Evolutionary conservation across 140 eudicot species (phyloP).

Genomic region (Anethum foeniculum): DNA sequence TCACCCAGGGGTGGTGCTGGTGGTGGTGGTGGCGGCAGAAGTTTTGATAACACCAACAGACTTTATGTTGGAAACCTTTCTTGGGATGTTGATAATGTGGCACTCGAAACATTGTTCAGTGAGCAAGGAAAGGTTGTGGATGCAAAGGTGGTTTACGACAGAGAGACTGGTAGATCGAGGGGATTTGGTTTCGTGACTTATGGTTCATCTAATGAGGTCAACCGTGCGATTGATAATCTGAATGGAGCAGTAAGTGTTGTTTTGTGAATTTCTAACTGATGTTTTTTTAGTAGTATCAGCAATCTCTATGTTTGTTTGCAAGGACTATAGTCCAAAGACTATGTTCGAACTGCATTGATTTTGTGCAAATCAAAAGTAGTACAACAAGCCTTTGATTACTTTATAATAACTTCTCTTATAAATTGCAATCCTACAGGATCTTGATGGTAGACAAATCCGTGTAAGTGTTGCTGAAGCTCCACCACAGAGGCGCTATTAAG

Average conservation of each 20-base stretch:
- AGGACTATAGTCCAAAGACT: background rate
- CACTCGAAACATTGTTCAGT: constrained; percentile 62
- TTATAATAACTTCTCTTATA: background rate
- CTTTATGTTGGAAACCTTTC: constrained; percentile 78
- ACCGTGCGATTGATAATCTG: constrained; percentile 53
- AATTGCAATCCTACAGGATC: constrained; percentile 36
- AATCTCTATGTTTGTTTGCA: background rate
- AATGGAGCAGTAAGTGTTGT: constrained; percentile 59
- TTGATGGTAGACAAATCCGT: constrained; percentile 53
- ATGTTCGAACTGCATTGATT: background rate
- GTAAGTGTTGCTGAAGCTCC: constrained; percentile 51
- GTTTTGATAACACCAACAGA: constrained; percentile 28
- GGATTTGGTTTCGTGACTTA: constrained; percentile 88
- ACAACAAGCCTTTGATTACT: background rate
- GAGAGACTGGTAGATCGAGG: constrained; percentile 72
- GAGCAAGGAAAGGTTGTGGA: constrained; percentile 69
- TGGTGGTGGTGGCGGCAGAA: constrained; percentile 16
- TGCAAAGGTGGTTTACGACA: constrained; percentile 68
- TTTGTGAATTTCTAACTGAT: background rate
- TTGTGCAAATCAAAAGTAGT: background rate
- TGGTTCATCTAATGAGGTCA: constrained; percentile 57
- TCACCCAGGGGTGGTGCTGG: constrained; percentile 27
- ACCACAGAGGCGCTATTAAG: constrained; percentile 32
- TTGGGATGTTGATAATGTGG: constrained; percentile 61
- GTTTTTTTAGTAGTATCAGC: background rate